These are phyloP conservation scores for Neurospora discreta DNA, from an alignment of 495 filamentous ascomycete genomes.

Conservation along the genomic window DNA sequence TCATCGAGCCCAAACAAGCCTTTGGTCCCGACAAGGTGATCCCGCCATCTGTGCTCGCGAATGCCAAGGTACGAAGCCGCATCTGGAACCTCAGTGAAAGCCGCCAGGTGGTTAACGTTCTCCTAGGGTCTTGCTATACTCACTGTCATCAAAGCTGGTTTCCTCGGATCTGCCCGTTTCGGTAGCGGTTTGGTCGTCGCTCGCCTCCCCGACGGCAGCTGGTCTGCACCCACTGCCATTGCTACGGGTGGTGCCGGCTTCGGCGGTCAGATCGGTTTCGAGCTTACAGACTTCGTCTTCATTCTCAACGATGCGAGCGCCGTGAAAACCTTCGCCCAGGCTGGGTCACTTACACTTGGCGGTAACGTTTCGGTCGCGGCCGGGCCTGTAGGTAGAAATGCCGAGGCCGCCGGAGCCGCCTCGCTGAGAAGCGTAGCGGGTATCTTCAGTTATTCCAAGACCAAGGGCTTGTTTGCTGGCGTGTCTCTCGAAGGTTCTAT, in stretches of 20 bases:
- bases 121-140: slow-evolving; percentile 82
- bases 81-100: neutral
- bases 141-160: slow-evolving; percentile 92
- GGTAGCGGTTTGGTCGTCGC: slow-evolving; percentile 92
- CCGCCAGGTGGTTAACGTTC: neutral
- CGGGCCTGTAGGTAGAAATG: slow-evolving; percentile 86
- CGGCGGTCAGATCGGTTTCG: slow-evolving; percentile 94
- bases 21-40: slow-evolving; percentile 98
- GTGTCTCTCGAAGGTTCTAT: slow-evolving; percentile 87
- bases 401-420: slow-evolving; percentile 90
- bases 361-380: slow-evolving; percentile 96
- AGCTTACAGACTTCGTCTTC: slow-evolving; percentile 97
- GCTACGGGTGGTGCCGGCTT: slow-evolving; percentile 84
- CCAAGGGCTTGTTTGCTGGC: slow-evolving; percentile 92
- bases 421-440: slow-evolving; percentile 82
- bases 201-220: slow-evolving; percentile 78
- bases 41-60: slow-evolving; percentile 77
- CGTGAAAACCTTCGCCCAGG: slow-evolving; percentile 89
- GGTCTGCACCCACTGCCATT: slow-evolving; percentile 92
- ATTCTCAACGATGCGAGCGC: slow-evolving; percentile 89
- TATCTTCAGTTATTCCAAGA: slow-evolving; percentile 93
- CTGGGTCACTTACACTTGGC: slow-evolving; percentile 80
- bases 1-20: slow-evolving; percentile 85
- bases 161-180: slow-evolving; percentile 84
- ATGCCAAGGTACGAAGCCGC: slow-evolving; percentile 63